These are phyloP conservation scores for Fusarium tjaetaba DNA, from an alignment of 2,329 filamentous ascomycete genomes.

Conservation along the genomic window DNA sequence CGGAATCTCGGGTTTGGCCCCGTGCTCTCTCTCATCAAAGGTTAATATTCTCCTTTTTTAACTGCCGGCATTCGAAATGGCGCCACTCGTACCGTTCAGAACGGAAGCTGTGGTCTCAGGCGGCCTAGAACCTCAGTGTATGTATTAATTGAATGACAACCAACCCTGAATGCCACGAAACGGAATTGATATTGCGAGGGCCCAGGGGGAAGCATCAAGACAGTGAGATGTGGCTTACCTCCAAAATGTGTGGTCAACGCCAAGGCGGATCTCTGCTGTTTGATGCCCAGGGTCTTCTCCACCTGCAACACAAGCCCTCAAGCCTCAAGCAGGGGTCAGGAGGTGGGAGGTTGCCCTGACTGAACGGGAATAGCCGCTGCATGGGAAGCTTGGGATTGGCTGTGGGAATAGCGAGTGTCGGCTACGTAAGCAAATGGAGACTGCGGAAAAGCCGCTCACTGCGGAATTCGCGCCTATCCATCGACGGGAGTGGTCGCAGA, in stretches of 20 bases:
- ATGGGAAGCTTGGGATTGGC: constrained; percentile 2
- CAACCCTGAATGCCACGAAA: constrained; percentile 23
- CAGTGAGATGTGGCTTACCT: constrained; percentile 26
- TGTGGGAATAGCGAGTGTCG: constrained; percentile 3
- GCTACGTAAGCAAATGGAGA: constrained; percentile 27
- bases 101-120: constrained; percentile 14
- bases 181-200: constrained; percentile 11
- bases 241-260: constrained; percentile 30
- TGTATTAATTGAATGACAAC: constrained; percentile 1
- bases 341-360: constrained; percentile 16
- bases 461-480: constrained; percentile 37
- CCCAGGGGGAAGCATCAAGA: not conserved
- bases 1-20: not conserved
- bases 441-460: constrained; percentile 22
- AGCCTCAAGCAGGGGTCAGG: constrained; percentile 38
- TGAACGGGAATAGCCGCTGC: constrained; percentile 26
- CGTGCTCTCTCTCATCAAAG: not conserved
- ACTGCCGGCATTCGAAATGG: constrained; percentile 34
- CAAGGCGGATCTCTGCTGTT: constrained; percentile 34
- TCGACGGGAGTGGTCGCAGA: constrained; percentile 14
- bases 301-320: constrained; percentile 20
- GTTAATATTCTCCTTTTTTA: not conserved
- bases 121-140: constrained; percentile 21
- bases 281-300: constrained; percentile 33
- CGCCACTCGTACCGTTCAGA: constrained; percentile 4